Conservation (phyloP, 2,329 filamentous ascomycete genomes). For the Colletotrichum magnum region DNA sequence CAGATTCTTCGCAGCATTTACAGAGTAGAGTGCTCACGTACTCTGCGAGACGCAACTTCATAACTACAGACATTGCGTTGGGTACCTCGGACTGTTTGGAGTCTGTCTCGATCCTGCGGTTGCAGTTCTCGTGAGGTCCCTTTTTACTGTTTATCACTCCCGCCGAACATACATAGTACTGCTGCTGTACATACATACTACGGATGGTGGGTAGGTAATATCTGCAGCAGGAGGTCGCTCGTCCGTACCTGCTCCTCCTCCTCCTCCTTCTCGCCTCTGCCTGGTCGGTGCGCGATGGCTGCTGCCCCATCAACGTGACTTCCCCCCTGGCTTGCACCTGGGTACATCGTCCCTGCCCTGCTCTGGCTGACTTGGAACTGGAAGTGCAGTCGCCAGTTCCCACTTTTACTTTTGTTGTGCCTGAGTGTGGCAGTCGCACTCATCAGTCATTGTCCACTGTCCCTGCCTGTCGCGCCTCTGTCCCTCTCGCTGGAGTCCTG, state of each 20-base stretch:
- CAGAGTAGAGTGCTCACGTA: no score
- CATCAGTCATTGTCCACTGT: neutral
- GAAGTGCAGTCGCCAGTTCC: slow-evolving; percentile 25
- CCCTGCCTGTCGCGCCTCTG: slow-evolving; percentile 17
- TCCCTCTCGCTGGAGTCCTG: slow-evolving; percentile 4
- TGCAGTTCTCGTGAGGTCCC: no score
- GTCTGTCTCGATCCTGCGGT: no score
- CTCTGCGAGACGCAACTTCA: no score
- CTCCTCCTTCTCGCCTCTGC: neutral
- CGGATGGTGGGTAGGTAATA: neutral
- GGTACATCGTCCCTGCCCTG: slow-evolving; percentile 22
- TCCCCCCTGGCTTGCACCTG: neutral
- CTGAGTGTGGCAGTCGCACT: neutral
- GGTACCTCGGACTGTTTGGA: no score
- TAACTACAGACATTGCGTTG: no score
- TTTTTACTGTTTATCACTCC: no score
- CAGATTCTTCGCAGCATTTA: no score
- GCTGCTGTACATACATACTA: no score
- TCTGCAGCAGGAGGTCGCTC: slow-evolving; percentile 10
- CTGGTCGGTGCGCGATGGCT: slow-evolving; percentile 21
- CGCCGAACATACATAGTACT: no score
- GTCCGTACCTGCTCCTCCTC: neutral
- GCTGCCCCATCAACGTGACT: slow-evolving; percentile 39
- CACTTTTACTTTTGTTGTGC: slow-evolving; percentile 6
- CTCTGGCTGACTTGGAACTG: slow-evolving; percentile 22